phyloP scores from a whole-genome alignment of 805 yeast species.

The Barnettozyma vustinii region DNA sequence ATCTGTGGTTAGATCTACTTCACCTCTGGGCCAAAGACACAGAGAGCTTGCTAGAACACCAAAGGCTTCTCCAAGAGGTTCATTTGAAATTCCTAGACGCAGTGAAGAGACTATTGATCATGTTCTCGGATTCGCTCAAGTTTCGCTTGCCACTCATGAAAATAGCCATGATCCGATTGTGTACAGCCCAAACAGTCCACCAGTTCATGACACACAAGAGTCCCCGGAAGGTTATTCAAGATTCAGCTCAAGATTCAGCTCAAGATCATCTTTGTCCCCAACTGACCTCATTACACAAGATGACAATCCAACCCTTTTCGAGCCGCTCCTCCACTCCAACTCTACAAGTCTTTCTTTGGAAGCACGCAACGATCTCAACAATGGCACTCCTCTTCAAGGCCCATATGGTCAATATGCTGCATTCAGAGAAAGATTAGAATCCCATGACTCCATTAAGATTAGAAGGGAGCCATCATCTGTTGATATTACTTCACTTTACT shows the following conservation, averaged over 20 bases:
- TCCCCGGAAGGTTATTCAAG: conserved; percentile 9
- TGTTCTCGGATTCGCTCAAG: neutral
- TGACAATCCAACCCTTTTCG: conserved; percentile 4
- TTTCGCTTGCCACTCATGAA: neutral
- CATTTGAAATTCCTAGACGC: conserved; percentile 7
- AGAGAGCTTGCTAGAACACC: conserved; percentile 17
- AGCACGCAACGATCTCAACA: conserved; percentile 9
- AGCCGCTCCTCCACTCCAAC: conserved; percentile 14
- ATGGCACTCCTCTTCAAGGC: too few relatives aligned
- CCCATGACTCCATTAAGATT: conserved; percentile 26
- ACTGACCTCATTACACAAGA: conserved; percentile 1
- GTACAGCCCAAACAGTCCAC: neutral
- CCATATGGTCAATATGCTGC: conserved; percentile 1
- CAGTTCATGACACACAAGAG: neutral
- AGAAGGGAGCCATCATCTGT: conserved; percentile 28
- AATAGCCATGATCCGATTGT: conserved; percentile 2
- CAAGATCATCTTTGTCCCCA: conserved; percentile 15
- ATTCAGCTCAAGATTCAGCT: conserved; percentile 15
- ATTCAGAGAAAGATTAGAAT: conserved; percentile 16
- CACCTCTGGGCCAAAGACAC: conserved; percentile 21
- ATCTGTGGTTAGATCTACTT: conserved; percentile 29
- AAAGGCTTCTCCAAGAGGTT: conserved; percentile 15
- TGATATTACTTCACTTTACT: conserved; percentile 34
- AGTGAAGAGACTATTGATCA: conserved; percentile 12
- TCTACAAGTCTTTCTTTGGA: conserved; percentile 4